Evolutionary conservation across 2,329 filamentous ascomycete genomes (phyloP), one percentile per base, ranked within the genome.

Genomic region (Graphilbum fragrans): DNA sequence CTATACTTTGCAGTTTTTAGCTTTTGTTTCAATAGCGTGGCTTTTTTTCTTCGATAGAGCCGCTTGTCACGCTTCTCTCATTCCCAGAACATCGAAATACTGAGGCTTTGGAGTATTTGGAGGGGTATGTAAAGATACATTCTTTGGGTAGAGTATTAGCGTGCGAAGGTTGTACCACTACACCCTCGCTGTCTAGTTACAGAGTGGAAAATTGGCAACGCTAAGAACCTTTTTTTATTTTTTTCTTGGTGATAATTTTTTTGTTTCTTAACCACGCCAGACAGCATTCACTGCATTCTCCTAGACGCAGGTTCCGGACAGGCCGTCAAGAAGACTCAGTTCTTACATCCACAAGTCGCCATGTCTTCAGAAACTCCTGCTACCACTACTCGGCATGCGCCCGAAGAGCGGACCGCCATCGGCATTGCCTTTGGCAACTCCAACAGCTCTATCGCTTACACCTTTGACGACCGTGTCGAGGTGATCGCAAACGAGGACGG

Each of bases 401-500:
- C 76, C 39, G 65, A 63, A 52, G 70, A 79, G 53, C 71, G 77
- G 54, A 69, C 72, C 55, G 86, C 82, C 59, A 96, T 98, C 65
- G 92, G 92, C 61, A 87, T 98, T 59, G 84, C 88, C 52, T 95
- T 96, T 71, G 92, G 92, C 66, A 98, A 96, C 71, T 88, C 87
- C 47, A 94, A 94, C 79, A 93, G 86, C 69, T 95, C 87, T 46
- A 95, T 98, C 66, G 90, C 90, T 54, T 87, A 80, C 61, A 94
- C 88, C 37, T 76, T 81, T 47, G 90, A 96, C 57, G 90, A 93
- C 64, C 94, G 93, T 71, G 82, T 87, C 50, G 86, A 95, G 62
- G 90, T 98, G 49, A 96, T 98, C 66, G 92, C 92, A 58, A 96
- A 98, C 67, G 92, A 96, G 69, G 92, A 96, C 59, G 92, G 92